Evolutionary conservation across 2,329 filamentous ascomycete species (phyloP).

Genomic region (Venturia asperata): DNA sequence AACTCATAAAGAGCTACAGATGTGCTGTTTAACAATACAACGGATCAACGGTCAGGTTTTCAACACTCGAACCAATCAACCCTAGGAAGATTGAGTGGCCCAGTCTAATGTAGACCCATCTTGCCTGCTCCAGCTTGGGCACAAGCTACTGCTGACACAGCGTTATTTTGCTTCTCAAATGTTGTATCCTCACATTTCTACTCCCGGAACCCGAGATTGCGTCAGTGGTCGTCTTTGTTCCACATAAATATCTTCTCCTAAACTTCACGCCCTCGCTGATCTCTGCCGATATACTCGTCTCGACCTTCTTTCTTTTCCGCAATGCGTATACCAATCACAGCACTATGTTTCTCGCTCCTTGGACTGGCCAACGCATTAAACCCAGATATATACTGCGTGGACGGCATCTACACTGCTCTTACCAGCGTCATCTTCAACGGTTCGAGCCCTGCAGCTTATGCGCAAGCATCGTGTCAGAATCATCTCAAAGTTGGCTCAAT

Average conservation of each 20-base stretch:
- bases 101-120: neutral
- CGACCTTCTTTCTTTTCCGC: neutral
- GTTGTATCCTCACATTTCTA: too few relatives aligned
- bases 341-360: neutral
- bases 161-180: neutral
- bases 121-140: too few relatives aligned
- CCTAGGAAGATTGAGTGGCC: neutral
- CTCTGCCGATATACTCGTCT: neutral
- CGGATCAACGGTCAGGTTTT: neutral
- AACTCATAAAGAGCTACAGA: neutral
- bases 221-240: too few relatives aligned
- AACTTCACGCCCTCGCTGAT: too few relatives aligned
- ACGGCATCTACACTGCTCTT: neutral
- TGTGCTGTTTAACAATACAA: neutral
- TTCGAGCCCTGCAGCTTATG: neutral
- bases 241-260: too few relatives aligned
- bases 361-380: neutral
- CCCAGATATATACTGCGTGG: neutral
- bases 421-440: neutral
- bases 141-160: too few relatives aligned
- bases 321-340: neutral
- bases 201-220: too few relatives aligned
- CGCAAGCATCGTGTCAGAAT: slow-evolving; percentile 10
- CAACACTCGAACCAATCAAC: neutral
- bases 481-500: neutral